Evolutionary conservation across 495 filamentous ascomycete species (phyloP).

Genomic region (Diplogelasinospora grovesii): DNA sequence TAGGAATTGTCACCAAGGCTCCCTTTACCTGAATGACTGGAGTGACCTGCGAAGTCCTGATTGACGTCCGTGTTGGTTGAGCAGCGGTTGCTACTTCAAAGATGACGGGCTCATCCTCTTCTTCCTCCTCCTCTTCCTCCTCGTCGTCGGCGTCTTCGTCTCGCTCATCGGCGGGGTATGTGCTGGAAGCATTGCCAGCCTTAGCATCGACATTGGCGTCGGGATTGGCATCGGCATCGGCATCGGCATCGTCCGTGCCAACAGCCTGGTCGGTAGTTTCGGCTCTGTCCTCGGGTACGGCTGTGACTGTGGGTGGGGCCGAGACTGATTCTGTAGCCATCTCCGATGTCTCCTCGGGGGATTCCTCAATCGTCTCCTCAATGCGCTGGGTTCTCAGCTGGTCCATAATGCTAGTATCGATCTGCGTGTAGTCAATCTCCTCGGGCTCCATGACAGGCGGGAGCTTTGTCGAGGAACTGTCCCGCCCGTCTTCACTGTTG

Average conservation of each 20-base stretch:
- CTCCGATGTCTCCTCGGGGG: not conserved
- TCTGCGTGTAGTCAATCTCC: slow-evolving; percentile 49
- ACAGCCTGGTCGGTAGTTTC: not conserved
- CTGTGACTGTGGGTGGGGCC: slow-evolving; percentile 6
- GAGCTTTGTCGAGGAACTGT: slow-evolving; percentile 26
- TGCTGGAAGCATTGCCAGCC: not conserved
- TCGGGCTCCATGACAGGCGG: slow-evolving; percentile 35
- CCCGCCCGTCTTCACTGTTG: slow-evolving; percentile 41
- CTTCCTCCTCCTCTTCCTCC: slow-evolving; percentile 41
- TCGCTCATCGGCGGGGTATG: slow-evolving; percentile 18
- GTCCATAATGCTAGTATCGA: slow-evolving; percentile 41
- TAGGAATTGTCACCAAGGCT: slow-evolving; percentile 65
- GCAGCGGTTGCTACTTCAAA: slow-evolving; percentile 43
- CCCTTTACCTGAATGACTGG: slow-evolving; percentile 46
- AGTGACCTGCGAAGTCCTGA: slow-evolving; percentile 41
- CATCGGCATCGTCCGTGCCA: not conserved
- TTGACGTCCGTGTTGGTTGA: slow-evolving; percentile 41
- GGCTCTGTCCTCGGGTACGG: not conserved
- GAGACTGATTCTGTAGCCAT: slow-evolving; percentile 8
- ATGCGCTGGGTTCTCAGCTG: slow-evolving; percentile 18
- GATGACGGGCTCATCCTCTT: slow-evolving; percentile 45
- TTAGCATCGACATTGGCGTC: slow-evolving; percentile 1
- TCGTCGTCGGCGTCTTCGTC: slow-evolving; percentile 36
- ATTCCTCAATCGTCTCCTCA: slow-evolving; percentile 16
- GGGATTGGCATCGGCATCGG: slow-evolving; percentile 5